Evolutionary conservation across 1,284 basidiomycete species (phyloP).

Genomic region (Naganishia sp.): DNA sequence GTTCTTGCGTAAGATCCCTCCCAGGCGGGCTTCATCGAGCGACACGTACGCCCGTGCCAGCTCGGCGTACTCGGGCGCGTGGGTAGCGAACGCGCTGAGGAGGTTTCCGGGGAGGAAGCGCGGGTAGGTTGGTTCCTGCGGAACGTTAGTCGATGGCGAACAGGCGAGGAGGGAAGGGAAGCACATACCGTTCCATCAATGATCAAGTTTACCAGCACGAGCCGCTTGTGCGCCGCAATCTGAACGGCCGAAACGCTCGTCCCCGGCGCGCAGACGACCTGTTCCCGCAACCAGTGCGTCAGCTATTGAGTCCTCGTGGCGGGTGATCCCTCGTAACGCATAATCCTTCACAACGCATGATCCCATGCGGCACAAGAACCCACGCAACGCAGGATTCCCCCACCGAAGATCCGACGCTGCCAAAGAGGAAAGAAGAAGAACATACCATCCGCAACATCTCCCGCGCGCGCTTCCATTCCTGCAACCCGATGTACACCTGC

Average conservation of each 20-base stretch:
- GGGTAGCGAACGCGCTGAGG: conserved; percentile 11
- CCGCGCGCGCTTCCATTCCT: conserved; percentile 24
- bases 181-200: conserved; percentile 26
- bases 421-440: not conserved
- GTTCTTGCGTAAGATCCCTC: conserved; percentile 3
- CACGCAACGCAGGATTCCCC: too few species aligned
- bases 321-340: not conserved
- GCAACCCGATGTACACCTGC: conserved; percentile 12
- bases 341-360: too few species aligned
- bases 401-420: not conserved
- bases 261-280: conserved; percentile 26
- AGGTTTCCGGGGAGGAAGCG: conserved; percentile 17
- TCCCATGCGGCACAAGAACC: not conserved
- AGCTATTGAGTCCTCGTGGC: not conserved
- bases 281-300: not conserved
- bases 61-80: conserved; percentile 6
- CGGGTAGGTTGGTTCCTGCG: conserved; percentile 20
- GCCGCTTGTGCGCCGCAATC: conserved; percentile 27
- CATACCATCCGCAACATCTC: conserved; percentile 27
- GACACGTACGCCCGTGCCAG: conserved; percentile 15
- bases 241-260: conserved; percentile 21
- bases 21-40: conserved; percentile 11
- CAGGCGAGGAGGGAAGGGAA: not conserved
- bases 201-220: conserved; percentile 31
- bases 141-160: not conserved